Evolutionary conservation across 805 yeast species (phyloP).

Genomic region (Metschnikowia corniflorae): DNA sequence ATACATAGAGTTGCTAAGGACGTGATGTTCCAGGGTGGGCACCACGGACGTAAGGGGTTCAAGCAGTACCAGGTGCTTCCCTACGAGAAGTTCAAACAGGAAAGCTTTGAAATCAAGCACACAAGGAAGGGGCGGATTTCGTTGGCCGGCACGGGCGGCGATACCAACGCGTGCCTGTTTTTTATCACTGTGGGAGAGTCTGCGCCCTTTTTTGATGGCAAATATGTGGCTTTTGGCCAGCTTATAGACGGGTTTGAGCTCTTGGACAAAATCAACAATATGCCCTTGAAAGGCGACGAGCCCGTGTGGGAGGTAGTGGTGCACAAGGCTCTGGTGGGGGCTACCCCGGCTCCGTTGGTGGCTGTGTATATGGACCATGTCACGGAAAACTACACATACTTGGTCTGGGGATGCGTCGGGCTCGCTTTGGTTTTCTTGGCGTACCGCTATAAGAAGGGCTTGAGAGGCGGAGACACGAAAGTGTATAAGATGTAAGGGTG

Average conservation of each 20-base stretch:
- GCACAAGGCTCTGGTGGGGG: constrained; percentile 1
- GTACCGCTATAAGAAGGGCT: no score
- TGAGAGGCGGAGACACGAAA: no score
- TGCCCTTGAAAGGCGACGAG: constrained; percentile 5
- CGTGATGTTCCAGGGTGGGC: constrained; percentile 42
- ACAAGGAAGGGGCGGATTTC: constrained; percentile 30
- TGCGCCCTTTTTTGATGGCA: constrained; percentile 18
- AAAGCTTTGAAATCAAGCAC: constrained; percentile 25
- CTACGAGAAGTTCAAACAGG: constrained; percentile 25
- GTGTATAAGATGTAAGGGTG: no score
- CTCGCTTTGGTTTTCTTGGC: constrained; percentile 2
- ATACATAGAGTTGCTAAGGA: constrained; percentile 37
- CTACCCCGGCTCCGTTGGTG: constrained; percentile 3
- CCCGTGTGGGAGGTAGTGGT: constrained; percentile 12
- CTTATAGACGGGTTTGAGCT: constrained; percentile 22
- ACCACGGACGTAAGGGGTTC: constrained; percentile 14
- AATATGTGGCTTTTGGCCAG: constrained; percentile 29
- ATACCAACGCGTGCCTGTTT: constrained; percentile 25
- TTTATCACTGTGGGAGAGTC: constrained; percentile 20
- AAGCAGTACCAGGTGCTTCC: constrained; percentile 22
- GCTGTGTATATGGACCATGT: constrained; percentile 5
- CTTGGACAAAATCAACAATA: constrained; percentile 12
- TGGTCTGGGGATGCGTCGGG: constrained; percentile 10
- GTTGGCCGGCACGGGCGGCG: constrained; percentile 25
- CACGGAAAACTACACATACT: constrained; percentile 12